phyloP scores from a whole-genome alignment of 176 grass and related monocot species.

The Zea luxurians region DNA sequence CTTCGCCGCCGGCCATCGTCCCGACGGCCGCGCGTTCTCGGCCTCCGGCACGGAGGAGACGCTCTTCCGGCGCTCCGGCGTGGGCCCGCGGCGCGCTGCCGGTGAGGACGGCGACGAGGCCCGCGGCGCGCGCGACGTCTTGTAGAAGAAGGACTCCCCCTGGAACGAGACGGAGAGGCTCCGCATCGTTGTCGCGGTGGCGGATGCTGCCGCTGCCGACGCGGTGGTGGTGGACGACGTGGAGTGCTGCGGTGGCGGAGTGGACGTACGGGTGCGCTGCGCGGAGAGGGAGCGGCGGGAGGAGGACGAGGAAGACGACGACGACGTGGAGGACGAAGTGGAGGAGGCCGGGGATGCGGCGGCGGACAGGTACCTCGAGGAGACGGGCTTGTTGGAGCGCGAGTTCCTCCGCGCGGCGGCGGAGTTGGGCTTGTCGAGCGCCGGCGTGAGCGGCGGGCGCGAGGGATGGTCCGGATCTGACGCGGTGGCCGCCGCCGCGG shows the following conservation, averaged over 20 bases:
- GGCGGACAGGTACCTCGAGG: conserved; percentile 54
- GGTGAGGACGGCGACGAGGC: conserved; percentile 47
- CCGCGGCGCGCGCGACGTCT: conserved; percentile 62
- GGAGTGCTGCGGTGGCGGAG: conserved; percentile 55
- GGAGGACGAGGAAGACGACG: conserved; percentile 45
- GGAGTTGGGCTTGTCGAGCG: conserved; percentile 66
- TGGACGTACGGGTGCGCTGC: conserved; percentile 54
- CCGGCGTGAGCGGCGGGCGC: conserved; percentile 55
- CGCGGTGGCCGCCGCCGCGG: conserved; percentile 52
- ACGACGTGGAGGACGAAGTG: conserved; percentile 51
- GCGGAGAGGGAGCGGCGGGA: conserved; percentile 71
- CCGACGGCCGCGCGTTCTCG: conserved; percentile 68
- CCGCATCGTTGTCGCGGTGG: conserved; percentile 68
- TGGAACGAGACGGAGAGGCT: conserved; percentile 97
- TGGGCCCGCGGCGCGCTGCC: conserved; percentile 52
- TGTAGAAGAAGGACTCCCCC: conserved; percentile 93
- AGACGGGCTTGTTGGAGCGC: conserved; percentile 56
- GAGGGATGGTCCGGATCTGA: conserved; percentile 49
- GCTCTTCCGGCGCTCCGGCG: conserved; percentile 70
- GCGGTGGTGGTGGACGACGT: conserved; percentile 37
- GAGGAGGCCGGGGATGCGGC: conserved; percentile 49
- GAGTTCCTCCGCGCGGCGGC: conserved; percentile 30
- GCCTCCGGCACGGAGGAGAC: conserved; percentile 47
- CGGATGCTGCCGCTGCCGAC: conserved; percentile 23
- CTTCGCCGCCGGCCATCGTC: conserved; percentile 68